These are phyloP conservation scores for Hydnum rufescens DNA, from an alignment of 768 basidiomycete species.

Conservation along the genomic window DNA sequence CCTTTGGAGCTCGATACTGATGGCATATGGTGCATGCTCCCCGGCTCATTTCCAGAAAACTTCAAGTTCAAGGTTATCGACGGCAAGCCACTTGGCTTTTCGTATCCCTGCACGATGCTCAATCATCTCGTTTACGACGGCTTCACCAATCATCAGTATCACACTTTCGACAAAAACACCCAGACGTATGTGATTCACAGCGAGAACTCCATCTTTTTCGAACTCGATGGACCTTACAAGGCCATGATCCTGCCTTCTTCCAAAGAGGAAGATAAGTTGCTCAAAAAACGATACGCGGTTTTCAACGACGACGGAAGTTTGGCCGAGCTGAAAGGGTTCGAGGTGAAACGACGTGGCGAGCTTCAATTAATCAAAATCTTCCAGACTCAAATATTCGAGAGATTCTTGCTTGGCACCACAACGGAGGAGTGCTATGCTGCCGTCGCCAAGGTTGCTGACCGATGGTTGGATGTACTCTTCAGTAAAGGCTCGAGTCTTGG, in stretches of 20 bases:
- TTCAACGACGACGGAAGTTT: slow-evolving; percentile 95
- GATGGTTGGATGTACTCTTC: slow-evolving; percentile 93
- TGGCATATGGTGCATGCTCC: slow-evolving; percentile 99
- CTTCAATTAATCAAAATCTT: slow-evolving; percentile 98
- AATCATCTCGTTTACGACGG: slow-evolving; percentile 90
- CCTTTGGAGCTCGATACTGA: slow-evolving; percentile 96
- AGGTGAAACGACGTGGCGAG: slow-evolving; percentile 94
- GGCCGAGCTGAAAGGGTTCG: slow-evolving; percentile 98
- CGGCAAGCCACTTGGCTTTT: slow-evolving; percentile 76
- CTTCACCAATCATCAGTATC: slow-evolving; percentile 97
- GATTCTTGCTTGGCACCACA: slow-evolving; percentile 81
- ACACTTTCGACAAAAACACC: slow-evolving; percentile 67
- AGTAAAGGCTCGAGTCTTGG: slow-evolving; percentile 63
- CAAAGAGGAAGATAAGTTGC: slow-evolving; percentile 93
- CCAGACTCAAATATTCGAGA: slow-evolving; percentile 96
- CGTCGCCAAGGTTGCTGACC: slow-evolving; percentile 83
- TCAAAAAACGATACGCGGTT: slow-evolving; percentile 98
- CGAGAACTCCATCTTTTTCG: slow-evolving; percentile 99
- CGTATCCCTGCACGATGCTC: slow-evolving; percentile 98
- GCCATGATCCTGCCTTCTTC: slow-evolving; percentile 99
- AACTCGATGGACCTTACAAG: slow-evolving; percentile 93
- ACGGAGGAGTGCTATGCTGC: slow-evolving; percentile 90
- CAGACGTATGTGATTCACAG: slow-evolving; percentile 73
- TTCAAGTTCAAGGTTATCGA: slow-evolving; percentile 82
- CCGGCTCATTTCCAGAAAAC: slow-evolving; percentile 92